Evolutionary conservation across 1,284 basidiomycete species (phyloP), one percentile per base, ranked within the genome.

Genomic region (Gomphus sp.): DNA sequence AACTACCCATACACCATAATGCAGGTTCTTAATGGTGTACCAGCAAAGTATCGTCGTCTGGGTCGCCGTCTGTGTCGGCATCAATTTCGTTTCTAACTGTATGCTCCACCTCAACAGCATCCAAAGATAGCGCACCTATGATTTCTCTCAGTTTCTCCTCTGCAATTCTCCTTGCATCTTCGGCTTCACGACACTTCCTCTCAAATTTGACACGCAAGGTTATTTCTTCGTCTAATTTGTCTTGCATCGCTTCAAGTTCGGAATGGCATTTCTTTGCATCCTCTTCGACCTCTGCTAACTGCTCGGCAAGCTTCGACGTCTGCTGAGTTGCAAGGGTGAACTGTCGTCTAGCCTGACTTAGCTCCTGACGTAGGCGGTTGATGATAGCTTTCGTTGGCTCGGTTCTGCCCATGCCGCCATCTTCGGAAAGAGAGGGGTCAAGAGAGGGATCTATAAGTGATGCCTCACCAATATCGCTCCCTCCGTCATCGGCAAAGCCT

Each of bases 391-490:
- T 57, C 7, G 47, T 9, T 22, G 52, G 52, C 25, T 53, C 52
- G 22, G 41, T 53, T 14, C 39, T 31, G 14, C 37, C 43, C 31
- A 34, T 31, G 12, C 52, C 36, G 14, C 25, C n/a, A 31, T 58
- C 57, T 11, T 58, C 51, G 16, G 57, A 36, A 14, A 58, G 49
- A 31, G 57, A 51, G 16, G 57, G 57, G 28, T 58, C 57, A 12
- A 58, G 41, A 14, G 57, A 52, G 31, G 57, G 57, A 34, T 58
- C 57, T 28, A 58, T 58, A 18, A 57, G 56, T 31, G 50, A 44
- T 3, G 31, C 37, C 14, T 58, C 57, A 34, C 48, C 57, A 43
- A 52, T 22, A 1, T 58, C 50, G 28, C 47, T 44, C 11, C 43
- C 47, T 37, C 14, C 39, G 11, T 44, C 43, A 31, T 52, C 57